Base-by-base conservation (phyloP, 192 early-diverging fungal genomes). In the Phycomyces nitens region DNA sequence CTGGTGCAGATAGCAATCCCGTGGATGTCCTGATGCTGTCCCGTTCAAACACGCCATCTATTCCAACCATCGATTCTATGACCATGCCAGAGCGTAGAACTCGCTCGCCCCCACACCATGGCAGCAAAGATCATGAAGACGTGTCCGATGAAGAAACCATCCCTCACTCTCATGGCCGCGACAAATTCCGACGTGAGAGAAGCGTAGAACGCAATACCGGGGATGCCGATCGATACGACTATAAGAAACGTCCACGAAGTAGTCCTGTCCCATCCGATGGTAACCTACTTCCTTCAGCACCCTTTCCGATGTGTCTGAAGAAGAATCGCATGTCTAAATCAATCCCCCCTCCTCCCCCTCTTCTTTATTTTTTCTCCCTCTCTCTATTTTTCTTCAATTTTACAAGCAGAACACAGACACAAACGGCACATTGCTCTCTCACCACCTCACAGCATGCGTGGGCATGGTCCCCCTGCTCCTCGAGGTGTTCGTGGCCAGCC, bases 131-230 rank as follows among this genome's bases (percentile, higher is more conserved):
- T 29, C 64, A 75, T 43, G 54, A 58, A 40, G 63, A 74, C 40
- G 61, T 57, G 62, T 75, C 73, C 49, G 73, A 75, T 70, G 73
- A 75, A 16, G 73, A 75, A 22, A 52, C 40, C 5, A 18, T 65
- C n/a, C 49, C 68, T 15, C 62, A 55, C 42, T 42, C 29, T 16
- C 71, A 66, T 20, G 60, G 59, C 15, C 62, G 73, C 16, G 73
- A 75, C 22, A 75, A 75, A 62, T 75, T 75, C 44, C 58, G 73
- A 18, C 64, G 64, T 53, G 73, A 75, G 53, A 57, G 73, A 8
- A 72, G 70, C 42, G 5, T 66, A 15, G 70, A 72, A 18, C 56
- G 64, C 47, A 57, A 66, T 14, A 56, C 52, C 29, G 64, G 56
- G 41, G 64, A 65, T 7, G 60, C 65, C 58, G 68, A 64, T 42